Evolutionary conservation across 768 basidiomycete genomes (phyloP).

Genomic region (Suillus subalutaceus): DNA sequence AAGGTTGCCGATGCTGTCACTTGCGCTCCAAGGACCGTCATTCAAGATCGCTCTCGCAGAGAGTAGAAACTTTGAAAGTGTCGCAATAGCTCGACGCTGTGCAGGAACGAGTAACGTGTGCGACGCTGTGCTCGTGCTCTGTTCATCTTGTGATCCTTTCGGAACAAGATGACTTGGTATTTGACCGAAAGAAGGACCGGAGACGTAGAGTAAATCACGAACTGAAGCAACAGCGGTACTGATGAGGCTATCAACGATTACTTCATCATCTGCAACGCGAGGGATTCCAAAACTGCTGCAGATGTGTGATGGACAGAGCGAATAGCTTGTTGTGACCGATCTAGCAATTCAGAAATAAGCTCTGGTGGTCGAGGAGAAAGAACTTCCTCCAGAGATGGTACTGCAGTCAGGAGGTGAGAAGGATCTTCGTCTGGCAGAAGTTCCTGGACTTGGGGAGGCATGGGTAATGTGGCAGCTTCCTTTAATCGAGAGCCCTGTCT

Average conservation of each 20-base stretch:
- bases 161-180: slow-evolving; percentile 47
- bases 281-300: slow-evolving; percentile 51
- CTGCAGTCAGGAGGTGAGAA: not conserved
- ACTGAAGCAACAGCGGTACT: slow-evolving; percentile 61
- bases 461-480: slow-evolving; percentile 9
- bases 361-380: slow-evolving; percentile 58
- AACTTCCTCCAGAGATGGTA: slow-evolving; percentile 44
- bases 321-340: slow-evolving; percentile 57
- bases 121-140: slow-evolving; percentile 38
- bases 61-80: slow-evolving; percentile 84
- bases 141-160: slow-evolving; percentile 31
- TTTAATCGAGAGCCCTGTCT: slow-evolving; percentile 15
- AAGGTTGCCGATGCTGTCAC: slow-evolving; percentile 46
- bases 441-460: slow-evolving; percentile 14
- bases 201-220: slow-evolving; percentile 70
- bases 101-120: slow-evolving; percentile 70
- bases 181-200: slow-evolving; percentile 52
- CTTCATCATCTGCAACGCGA: slow-evolving; percentile 54
- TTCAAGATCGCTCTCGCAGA: slow-evolving; percentile 80
- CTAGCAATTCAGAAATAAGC: slow-evolving; percentile 60
- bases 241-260: slow-evolving; percentile 62
- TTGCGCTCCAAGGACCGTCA: slow-evolving; percentile 30
- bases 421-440: not conserved
- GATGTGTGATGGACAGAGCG: slow-evolving; percentile 58
- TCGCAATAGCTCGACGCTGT: slow-evolving; percentile 83